Percentiles rank a stretch among this genome's conserved stretches.
Evolutionary conservation across 2,329 filamentous ascomycete genomes (phyloP).

Genomic region (Metarhizium anisopliae): DNA sequence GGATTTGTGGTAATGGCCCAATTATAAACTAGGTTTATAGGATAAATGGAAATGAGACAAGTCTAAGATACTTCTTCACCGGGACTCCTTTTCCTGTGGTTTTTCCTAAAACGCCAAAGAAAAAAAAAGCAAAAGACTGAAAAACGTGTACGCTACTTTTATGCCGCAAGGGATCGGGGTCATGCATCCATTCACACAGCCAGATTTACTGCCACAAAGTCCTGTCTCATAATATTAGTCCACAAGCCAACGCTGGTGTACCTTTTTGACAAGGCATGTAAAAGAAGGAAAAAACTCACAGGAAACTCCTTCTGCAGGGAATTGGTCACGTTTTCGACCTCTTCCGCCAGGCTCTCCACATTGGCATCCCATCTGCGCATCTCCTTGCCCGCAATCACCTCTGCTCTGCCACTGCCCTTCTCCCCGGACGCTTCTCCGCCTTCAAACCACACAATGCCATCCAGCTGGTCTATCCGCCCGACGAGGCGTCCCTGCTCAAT

Average conservation of each 20-base stretch:
- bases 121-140: background rate
- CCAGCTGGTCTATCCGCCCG: slow-evolving; percentile 91
- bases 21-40: background rate
- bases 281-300: slow-evolving; percentile 25
- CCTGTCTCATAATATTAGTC: slow-evolving; percentile 23
- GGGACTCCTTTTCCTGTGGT: background rate
- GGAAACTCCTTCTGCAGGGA: slow-evolving; percentile 75
- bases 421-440: slow-evolving; percentile 59
- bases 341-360: slow-evolving; percentile 77
- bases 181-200: slow-evolving; percentile 19
- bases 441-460: slow-evolving; percentile 80
- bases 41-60: background rate
- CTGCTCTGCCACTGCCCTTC: slow-evolving; percentile 57
- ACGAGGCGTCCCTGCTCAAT: slow-evolving; percentile 85
- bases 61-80: background rate
- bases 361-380: slow-evolving; percentile 84
- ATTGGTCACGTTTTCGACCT: slow-evolving; percentile 80
- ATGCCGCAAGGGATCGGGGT: no score
- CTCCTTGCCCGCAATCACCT: slow-evolving; percentile 56
- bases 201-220: slow-evolving; percentile 48
- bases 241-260: background rate
- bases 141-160: background rate
- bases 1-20: slow-evolving; percentile 36
- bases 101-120: background rate
- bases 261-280: background rate